Conservation (phyloP, 441 rosid genomes). For the Pelargonium exstipulatum region DNA sequence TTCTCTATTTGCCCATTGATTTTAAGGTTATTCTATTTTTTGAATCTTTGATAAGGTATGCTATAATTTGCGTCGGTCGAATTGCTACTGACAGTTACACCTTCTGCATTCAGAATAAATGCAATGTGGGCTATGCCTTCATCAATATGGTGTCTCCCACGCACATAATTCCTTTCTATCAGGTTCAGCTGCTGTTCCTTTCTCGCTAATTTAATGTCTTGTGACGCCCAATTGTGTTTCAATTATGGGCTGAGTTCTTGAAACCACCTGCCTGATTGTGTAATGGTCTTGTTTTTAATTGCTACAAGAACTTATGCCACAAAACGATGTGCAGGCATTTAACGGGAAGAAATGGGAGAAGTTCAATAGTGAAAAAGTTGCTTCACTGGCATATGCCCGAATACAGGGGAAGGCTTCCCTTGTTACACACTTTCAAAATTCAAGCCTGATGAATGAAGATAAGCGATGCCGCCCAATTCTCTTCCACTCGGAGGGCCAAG, state of each 20-base stretch:
- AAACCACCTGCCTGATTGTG: neutral
- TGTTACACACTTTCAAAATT: constrained; percentile 67
- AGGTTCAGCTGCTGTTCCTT: constrained; percentile 38
- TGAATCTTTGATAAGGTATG: constrained; percentile 10
- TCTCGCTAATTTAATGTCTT: constrained; percentile 3
- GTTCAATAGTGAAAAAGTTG: constrained; percentile 77
- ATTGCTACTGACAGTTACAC: constrained; percentile 16
- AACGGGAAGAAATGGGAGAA: constrained; percentile 81
- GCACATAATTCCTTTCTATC: constrained; percentile 61
- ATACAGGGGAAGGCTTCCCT: constrained; percentile 82
- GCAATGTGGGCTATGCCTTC: constrained; percentile 86
- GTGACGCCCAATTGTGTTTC: neutral
- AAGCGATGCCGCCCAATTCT: constrained; percentile 61
- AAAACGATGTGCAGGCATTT: constrained; percentile 49
- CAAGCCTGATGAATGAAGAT: constrained; percentile 67
- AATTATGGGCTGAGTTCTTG: neutral
- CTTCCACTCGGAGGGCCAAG: constrained; percentile 58
- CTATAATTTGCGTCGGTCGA: constrained; percentile 3
- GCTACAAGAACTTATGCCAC: constrained; percentile 10
- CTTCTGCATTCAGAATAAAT: constrained; percentile 60
- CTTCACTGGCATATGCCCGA: constrained; percentile 73
- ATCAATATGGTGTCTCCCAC: constrained; percentile 77
- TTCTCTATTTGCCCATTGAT: constrained; percentile 71
- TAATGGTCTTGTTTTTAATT: neutral
- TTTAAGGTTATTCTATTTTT: constrained; percentile 48